Evolutionary conservation across 164 flowering plant species (phyloP).

Genomic region (Macadamia tetraphylla): DNA sequence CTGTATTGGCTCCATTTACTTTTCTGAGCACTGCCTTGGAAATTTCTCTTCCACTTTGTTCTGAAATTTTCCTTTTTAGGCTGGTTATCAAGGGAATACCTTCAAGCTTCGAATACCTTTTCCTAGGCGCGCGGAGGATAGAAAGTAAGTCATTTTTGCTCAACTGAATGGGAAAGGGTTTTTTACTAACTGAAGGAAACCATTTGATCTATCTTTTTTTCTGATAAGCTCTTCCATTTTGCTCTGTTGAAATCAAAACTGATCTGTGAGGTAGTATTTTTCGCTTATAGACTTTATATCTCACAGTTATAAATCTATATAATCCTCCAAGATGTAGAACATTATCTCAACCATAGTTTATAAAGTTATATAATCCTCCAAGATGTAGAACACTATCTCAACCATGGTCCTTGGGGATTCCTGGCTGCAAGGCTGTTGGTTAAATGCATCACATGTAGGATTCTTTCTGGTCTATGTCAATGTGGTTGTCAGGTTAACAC

Average conservation of each 20-base stretch:
- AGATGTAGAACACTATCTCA: too few species aligned
- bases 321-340: too few species aligned
- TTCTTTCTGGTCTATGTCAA: too few species aligned
- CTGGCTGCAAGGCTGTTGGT: too few species aligned
- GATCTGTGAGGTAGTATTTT: neutral
- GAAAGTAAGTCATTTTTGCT: conserved; percentile 56
- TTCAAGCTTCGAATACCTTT: conserved; percentile 92
- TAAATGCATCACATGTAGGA: too few species aligned
- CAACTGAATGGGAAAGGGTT: neutral
- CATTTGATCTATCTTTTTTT: neutral
- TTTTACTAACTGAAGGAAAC: neutral
- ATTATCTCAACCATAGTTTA: too few species aligned
- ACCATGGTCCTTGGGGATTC: too few species aligned
- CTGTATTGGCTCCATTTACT: neutral
- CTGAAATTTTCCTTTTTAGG: conserved; percentile 32
- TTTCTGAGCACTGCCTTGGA: too few species aligned
- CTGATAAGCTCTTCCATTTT: neutral
- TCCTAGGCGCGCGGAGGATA: conserved; percentile 76
- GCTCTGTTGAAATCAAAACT: neutral
- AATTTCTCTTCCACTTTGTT: neutral
- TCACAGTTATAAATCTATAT: too few species aligned
- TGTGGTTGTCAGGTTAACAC: too few species aligned
- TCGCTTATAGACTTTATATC: too few species aligned
- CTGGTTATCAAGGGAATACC: conserved; percentile 57
- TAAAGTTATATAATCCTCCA: too few species aligned